Conservation (phyloP, 1,284 basidiomycete species). For the Austroboletus niveus region DNA sequence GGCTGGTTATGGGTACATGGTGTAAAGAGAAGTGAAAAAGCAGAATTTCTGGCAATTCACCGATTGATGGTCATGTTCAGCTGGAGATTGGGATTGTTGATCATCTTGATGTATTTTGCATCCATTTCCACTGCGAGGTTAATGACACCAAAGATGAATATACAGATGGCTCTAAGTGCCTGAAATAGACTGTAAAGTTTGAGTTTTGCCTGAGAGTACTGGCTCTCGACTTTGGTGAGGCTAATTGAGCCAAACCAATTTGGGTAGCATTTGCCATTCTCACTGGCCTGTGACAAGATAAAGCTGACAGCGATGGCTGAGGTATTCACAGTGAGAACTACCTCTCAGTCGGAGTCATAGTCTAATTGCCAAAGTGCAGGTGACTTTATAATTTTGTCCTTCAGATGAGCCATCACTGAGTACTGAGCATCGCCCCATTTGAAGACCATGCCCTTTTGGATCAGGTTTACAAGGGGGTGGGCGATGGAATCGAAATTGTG, state of each 20-base stretch:
- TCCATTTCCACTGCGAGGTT: not conserved
- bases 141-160: not conserved
- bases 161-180: not conserved
- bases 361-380: not conserved
- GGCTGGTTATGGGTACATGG: slow-evolving; percentile 8
- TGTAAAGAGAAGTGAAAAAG: slow-evolving; percentile 32
- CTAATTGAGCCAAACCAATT: not conserved
- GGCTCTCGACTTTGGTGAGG: not conserved
- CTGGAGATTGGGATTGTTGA: slow-evolving; percentile 9
- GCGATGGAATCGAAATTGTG: too few relatives aligned
- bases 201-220: not conserved
- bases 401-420: not conserved
- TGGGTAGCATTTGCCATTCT: not conserved
- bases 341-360: not conserved
- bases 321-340: not conserved
- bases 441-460: not conserved
- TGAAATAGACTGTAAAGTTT: not conserved
- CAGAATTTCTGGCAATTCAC: slow-evolving; percentile 39
- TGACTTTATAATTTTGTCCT: not conserved
- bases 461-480: not conserved
- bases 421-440: not conserved
- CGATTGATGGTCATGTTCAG: slow-evolving; percentile 37
- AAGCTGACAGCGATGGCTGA: not conserved
- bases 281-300: not conserved
- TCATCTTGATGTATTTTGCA: slow-evolving; percentile 11